These are phyloP conservation scores for Globisporangium iwayamae DNA, from an alignment of 352 stramenopile genomes.

Conservation along the genomic window DNA sequence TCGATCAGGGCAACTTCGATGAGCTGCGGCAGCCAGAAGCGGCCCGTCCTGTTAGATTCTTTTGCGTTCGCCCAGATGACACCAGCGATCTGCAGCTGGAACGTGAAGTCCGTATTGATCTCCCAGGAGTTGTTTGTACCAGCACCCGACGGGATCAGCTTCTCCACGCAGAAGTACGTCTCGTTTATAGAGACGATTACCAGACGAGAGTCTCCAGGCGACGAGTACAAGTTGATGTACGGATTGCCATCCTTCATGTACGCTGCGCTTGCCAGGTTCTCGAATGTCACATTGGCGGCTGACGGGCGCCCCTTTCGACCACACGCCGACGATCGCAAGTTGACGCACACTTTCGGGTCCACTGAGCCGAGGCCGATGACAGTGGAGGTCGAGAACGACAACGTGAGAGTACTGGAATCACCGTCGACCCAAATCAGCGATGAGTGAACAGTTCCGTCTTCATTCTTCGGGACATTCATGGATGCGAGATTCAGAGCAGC, in stretches of 20 bases:
- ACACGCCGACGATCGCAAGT: conserved; percentile 55
- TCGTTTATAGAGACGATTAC: conserved; percentile 46
- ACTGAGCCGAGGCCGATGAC: conserved; percentile 59
- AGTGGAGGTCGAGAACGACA: conserved; percentile 76
- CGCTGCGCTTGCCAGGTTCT: conserved; percentile 27
- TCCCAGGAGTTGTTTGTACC: conserved; percentile 63
- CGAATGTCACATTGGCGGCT: conserved; percentile 49
- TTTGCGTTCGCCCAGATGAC: conserved; percentile 35
- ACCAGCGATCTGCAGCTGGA: conserved; percentile 67
- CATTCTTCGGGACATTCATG: conserved; percentile 47
- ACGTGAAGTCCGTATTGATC: conserved; percentile 62
- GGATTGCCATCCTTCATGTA: conserved; percentile 79
- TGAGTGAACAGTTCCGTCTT: conserved; percentile 47
- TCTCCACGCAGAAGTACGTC: conserved; percentile 76
- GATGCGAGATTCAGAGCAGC: conserved; percentile 53
- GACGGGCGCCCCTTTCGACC: conserved; percentile 40
- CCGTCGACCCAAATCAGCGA: conserved; percentile 77
- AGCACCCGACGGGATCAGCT: conserved; percentile 59
- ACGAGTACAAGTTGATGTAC: conserved; percentile 64
- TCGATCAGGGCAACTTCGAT: conserved; percentile 64
- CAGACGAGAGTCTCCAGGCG: conserved; percentile 49
- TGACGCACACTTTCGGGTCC: conserved; percentile 65
- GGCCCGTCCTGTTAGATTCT: conserved; percentile 3
- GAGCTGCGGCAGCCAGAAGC: conserved; percentile 43
- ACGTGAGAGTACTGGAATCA: conserved; percentile 54